Percentiles rank a stretch among this genome's conserved stretches.
These are phyloP conservation scores for Mycena kentingensis DNA, from an alignment of 768 basidiomycete species.

Conservation along the genomic window DNA sequence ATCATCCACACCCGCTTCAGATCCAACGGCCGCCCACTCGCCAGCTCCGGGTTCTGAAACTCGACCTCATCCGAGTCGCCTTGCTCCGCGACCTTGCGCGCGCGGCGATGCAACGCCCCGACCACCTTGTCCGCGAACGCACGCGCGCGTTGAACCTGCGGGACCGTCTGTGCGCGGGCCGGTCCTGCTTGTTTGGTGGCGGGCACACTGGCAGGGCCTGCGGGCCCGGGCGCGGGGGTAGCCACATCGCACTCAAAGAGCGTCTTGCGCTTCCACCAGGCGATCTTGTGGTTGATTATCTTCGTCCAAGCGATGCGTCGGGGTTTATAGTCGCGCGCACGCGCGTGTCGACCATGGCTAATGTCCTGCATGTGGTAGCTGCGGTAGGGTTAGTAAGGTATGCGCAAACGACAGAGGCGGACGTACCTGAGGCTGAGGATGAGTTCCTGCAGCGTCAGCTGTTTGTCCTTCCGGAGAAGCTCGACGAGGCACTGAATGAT, in stretches of 20 bases:
- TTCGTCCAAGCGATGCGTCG: too few species aligned
- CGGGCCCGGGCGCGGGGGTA: too few species aligned
- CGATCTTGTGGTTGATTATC: too few species aligned
- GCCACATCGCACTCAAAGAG: too few species aligned
- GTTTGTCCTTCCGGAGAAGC: neutral
- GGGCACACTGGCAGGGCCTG: too few species aligned
- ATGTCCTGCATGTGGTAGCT: too few species aligned
- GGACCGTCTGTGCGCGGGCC: too few species aligned
- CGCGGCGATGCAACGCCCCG: neutral
- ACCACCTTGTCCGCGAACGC: neutral
- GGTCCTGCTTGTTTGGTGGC: too few species aligned
- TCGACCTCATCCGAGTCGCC: conserved; percentile 1
- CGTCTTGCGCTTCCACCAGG: too few species aligned
- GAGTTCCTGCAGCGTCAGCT: neutral
- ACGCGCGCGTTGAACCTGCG: neutral
- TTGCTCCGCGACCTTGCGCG: neutral
- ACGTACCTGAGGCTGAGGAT: neutral
- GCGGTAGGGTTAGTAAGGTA: too few species aligned
- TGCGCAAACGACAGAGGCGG: neutral
- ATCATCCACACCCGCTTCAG: conserved; percentile 13
- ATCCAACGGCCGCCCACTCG: conserved; percentile 16
- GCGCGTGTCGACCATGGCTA: too few species aligned
- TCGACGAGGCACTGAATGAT: neutral
- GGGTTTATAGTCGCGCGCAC: too few species aligned
- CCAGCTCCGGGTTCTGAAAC: conserved; percentile 20